A percentile compares a stretch with the other conserved stretches of the same genome.
phyloP scores from a whole-genome alignment of 257 asterid genomes.

The Solanum virginianum region DNA sequence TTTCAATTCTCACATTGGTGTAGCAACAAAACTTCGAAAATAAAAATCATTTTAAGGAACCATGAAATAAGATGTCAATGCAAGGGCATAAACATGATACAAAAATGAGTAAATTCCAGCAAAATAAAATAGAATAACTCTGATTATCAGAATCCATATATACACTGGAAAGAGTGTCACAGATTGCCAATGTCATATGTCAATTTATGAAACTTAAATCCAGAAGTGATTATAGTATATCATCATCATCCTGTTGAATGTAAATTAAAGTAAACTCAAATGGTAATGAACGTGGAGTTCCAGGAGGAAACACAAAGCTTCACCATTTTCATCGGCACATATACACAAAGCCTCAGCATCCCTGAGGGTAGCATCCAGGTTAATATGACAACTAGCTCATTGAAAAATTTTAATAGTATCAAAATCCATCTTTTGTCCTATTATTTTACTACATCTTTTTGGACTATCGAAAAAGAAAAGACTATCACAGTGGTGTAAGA shows the following conservation, averaged over 20 bases:
- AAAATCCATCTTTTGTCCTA: slow-evolving; percentile 85
- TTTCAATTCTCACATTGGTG: not conserved
- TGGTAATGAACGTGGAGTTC: slow-evolving; percentile 94
- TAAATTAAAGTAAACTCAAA: slow-evolving; percentile 51
- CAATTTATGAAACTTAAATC: not conserved
- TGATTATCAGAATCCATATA: too few species aligned
- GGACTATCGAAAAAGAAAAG: too few species aligned
- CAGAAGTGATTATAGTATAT: slow-evolving; percentile 26
- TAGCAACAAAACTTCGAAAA: not conserved
- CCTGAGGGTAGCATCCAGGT: slow-evolving; percentile 69
- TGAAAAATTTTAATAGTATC: slow-evolving; percentile 89
- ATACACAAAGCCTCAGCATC: slow-evolving; percentile 92
- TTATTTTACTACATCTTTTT: slow-evolving; percentile 31
- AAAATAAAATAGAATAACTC: not conserved
- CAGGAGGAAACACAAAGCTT: slow-evolving; percentile 71
- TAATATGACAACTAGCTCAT: slow-evolving; percentile 77
- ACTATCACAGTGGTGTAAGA: too few species aligned
- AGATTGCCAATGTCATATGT: not conserved
- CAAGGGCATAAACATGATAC: not conserved
- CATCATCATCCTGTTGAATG: slow-evolving; percentile 76
- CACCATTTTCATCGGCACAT: slow-evolving; percentile 93
- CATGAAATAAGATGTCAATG: not conserved
- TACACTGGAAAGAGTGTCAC: not conserved
- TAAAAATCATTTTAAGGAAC: not conserved
- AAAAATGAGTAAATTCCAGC: not conserved